phyloP scores from a whole-genome alignment of 192 early-diverging fungal species.

The Endogone sp. region DNA sequence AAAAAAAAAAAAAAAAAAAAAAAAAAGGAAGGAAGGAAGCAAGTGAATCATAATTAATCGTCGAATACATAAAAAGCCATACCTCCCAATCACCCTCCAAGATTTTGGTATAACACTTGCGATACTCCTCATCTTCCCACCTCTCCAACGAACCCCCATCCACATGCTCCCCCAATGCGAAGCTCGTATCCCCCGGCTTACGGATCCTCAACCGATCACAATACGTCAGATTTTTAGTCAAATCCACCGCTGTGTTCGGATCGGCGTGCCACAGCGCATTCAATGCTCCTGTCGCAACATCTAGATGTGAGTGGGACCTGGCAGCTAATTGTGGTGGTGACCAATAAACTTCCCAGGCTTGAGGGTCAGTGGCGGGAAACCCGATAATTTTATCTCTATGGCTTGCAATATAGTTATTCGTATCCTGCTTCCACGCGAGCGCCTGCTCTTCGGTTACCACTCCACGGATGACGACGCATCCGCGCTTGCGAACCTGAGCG shows the following conservation, averaged over 20 bases:
- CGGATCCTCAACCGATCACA: conserved; percentile 26
- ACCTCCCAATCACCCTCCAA: conserved; percentile 25
- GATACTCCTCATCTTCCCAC: conserved; percentile 31
- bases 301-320: conserved; percentile 17
- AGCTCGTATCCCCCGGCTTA: conserved; percentile 16
- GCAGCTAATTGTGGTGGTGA: conserved; percentile 13
- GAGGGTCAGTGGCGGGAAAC: conserved; percentile 11
- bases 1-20: background rate
- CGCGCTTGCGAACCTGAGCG: conserved; percentile 16
- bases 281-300: conserved; percentile 14
- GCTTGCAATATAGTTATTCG: conserved; percentile 12
- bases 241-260: conserved; percentile 13
- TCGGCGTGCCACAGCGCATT: conserved; percentile 21
- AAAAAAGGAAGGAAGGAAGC: background rate
- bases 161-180: conserved; percentile 21
- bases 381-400: conserved; percentile 2
- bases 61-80: background rate
- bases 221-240: conserved; percentile 21
- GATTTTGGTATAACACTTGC: conserved; percentile 19
- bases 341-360: conserved; percentile 29
- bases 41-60: background rate
- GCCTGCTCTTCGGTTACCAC: conserved; percentile 17
- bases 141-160: conserved; percentile 23
- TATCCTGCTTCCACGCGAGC: conserved; percentile 17
- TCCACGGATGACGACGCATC: conserved; percentile 19